Base-by-base conservation (phyloP, 2,329 filamentous ascomycete species). In the Cladosporium sp. region DNA sequence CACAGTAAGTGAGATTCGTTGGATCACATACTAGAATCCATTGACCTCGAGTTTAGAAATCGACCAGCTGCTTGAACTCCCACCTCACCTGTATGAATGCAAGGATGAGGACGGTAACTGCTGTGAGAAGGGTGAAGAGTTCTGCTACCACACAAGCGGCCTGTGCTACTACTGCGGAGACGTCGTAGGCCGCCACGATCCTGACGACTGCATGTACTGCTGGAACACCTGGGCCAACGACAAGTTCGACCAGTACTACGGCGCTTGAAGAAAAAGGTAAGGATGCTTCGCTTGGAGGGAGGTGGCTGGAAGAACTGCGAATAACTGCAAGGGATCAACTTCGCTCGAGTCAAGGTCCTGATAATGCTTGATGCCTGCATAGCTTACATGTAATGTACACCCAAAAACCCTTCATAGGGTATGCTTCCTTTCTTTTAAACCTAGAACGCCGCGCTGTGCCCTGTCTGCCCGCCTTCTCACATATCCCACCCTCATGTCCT, bases 311-410 rank as follows among this genome's bases (percentile, higher is more conserved):
- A 9, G 22, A 9, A 27, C 9, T 4, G 4, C 9, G 4, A 27
- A 27, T 27, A 9, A 27, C 22, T 27, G 22, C 22, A 27, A 27
- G 22, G 9, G 9, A 27, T 27, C 22, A 9, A 9, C 22, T 5
- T 27, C 22, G 22, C 22, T 27, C 22, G 22, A 27, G 22, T 27
- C 22, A 9, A 27, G 9, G 4, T 24, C 17, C 32, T 45, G 43
- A 36, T 19, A 37, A 48, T 29, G 47, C 20, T 50, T 20, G 37
- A 43, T 43, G 39, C 29, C 37, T 34, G 37, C 27, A 41, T 48
- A 48, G 45, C 45, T 48, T 48, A 41, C 45, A 48, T 34, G 45
- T 48, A 48, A 34, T 48, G 37, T 48, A 48, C 45, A 48, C 39
- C n/a, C 30, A 12, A 34, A 36, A 48, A 34, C 37, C 45, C 37